A percentile compares a stretch with the other conserved stretches of the same genome.
Evolutionary conservation across 768 basidiomycete genomes (phyloP).

Genomic region (Pholiota conissans): DNA sequence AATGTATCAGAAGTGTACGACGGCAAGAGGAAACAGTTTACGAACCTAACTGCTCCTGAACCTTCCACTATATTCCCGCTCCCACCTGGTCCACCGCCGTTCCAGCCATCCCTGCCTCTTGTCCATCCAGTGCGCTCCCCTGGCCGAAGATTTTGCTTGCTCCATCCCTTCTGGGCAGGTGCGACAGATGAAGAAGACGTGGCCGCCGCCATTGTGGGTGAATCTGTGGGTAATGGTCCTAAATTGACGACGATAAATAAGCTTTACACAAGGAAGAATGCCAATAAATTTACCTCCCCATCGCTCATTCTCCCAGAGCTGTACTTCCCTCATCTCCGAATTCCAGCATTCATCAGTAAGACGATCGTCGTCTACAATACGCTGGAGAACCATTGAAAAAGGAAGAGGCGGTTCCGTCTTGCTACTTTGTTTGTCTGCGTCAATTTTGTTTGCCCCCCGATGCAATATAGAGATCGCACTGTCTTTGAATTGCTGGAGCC

Average conservation of each 20-base stretch:
- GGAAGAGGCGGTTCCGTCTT: constrained; percentile 5
- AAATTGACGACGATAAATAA: background rate
- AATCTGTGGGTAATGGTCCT: constrained; percentile 12
- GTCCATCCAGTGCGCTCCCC: constrained; percentile 70
- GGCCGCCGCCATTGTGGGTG: background rate
- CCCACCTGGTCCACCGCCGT: constrained; percentile 44
- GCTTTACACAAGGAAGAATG: background rate
- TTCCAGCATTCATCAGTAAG: constrained; percentile 66
- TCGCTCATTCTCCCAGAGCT: constrained; percentile 82
- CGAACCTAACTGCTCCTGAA: constrained; percentile 61
- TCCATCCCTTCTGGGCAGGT: constrained; percentile 34
- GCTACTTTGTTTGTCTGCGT: background rate
- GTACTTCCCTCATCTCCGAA: constrained; percentile 64
- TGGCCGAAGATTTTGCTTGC: constrained; percentile 40
- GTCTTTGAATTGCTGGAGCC: background rate
- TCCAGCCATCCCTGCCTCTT: constrained; percentile 70
- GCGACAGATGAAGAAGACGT: background rate
- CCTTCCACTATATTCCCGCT: constrained; percentile 41
- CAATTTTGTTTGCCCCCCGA: background rate
- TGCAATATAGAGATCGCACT: background rate
- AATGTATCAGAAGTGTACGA: background rate
- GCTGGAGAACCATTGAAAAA: constrained; percentile 30
- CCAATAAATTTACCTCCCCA: constrained; percentile 31
- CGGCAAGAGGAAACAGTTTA: background rate
- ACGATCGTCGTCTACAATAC: constrained; percentile 62